Evolutionary conservation across 768 basidiomycete species (phyloP).

Genomic region (Dacryopinax spathularia): DNA sequence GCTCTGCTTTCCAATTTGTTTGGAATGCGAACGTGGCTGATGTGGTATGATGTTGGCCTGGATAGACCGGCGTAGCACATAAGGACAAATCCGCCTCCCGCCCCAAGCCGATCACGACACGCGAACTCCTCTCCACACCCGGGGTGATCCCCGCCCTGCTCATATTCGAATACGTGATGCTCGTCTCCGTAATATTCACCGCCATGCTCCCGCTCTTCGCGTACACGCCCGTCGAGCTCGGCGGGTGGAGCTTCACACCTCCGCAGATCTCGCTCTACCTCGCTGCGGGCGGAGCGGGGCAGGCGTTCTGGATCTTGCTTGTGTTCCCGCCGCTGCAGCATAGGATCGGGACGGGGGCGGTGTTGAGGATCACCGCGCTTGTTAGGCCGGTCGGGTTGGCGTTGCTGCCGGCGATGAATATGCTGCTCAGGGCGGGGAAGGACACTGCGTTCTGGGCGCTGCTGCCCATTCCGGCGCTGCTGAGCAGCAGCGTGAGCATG

Average conservation of each 20-base stretch:
- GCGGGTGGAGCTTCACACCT: conserved; percentile 28
- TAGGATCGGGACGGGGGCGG: background rate
- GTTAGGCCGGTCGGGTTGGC: background rate
- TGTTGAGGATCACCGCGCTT: background rate
- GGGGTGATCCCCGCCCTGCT: background rate
- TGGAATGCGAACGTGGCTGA: background rate
- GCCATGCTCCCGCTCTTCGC: conserved; percentile 25
- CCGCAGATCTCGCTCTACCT: conserved; percentile 28
- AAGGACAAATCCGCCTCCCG: too few species aligned
- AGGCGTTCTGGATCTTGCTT: conserved; percentile 11
- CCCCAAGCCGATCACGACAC: background rate
- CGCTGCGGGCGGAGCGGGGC: conserved; percentile 26
- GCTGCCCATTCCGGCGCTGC: too few species aligned
- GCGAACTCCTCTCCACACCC: background rate
- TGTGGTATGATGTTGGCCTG: too few species aligned
- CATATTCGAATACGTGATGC: background rate
- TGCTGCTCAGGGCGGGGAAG: background rate
- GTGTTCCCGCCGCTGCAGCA: background rate
- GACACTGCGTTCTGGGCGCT: too few species aligned
- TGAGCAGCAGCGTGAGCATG: too few species aligned
- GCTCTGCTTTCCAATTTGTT: background rate
- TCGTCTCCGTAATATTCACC: background rate
- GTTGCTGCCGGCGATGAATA: background rate
- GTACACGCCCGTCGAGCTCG: conserved; percentile 26
- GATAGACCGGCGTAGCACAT: too few species aligned